phyloP scores from a whole-genome alignment of 2,329 filamentous ascomycete species.

The Curvularia sp. region DNA sequence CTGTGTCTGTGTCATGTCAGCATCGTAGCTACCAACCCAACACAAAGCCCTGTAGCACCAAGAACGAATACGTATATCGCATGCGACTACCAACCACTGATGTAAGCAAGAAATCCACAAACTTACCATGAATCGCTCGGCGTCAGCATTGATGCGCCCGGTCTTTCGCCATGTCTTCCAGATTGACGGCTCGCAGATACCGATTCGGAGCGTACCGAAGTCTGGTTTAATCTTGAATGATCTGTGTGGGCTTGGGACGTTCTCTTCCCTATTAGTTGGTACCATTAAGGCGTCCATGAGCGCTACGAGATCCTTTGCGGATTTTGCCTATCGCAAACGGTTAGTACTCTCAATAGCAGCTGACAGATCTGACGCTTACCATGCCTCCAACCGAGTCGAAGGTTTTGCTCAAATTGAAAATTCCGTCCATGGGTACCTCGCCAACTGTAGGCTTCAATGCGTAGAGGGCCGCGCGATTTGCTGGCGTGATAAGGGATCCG shows the following conservation, averaged over 20 bases:
- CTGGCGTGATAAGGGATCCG: conserved; percentile 51
- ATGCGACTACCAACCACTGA: neutral
- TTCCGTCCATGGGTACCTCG: conserved; percentile 47
- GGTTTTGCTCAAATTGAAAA: conserved; percentile 44
- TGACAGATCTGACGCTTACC: conserved; percentile 22
- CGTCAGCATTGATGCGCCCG: conserved; percentile 45
- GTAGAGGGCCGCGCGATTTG: conserved; percentile 50
- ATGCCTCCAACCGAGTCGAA: conserved; percentile 47
- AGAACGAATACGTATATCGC: neutral
- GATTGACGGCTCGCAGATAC: conserved; percentile 47
- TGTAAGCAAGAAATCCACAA: conserved; percentile 6
- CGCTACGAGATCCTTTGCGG: conserved; percentile 46
- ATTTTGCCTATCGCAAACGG: conserved; percentile 36
- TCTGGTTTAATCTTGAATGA: conserved; percentile 44
- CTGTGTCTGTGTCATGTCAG: conserved; percentile 36
- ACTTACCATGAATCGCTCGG: conserved; percentile 49
- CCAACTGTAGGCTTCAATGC: conserved; percentile 50
- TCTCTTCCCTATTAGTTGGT: conserved; percentile 38
- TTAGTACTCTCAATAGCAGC: conserved; percentile 7
- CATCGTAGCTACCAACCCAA: conserved; percentile 9
- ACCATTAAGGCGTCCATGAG: conserved; percentile 43
- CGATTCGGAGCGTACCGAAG: conserved; percentile 43
- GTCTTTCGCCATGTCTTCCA: conserved; percentile 47
- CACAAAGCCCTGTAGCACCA: conserved; percentile 3
- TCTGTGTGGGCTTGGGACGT: conserved; percentile 28